A percentile compares a stretch with the other conserved stretches of the same genome.
Conservation (phyloP, 2,329 filamentous ascomycete genomes). For the Tolypocladium tropicale region DNA sequence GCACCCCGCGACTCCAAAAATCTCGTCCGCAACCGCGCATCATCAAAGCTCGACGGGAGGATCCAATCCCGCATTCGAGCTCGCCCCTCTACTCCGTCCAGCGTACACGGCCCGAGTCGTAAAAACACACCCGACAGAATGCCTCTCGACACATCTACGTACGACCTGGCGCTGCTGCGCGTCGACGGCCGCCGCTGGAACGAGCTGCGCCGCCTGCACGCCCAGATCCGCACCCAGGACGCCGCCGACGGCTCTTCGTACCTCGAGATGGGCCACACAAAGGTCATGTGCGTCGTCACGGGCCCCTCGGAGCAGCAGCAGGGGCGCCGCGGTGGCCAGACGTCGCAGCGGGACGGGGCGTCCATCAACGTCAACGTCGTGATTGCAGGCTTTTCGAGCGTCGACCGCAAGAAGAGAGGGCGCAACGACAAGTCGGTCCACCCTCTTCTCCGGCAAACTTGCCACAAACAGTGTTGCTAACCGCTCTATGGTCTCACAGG, state of each 20-base stretch:
- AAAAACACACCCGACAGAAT: slow-evolving; percentile 32
- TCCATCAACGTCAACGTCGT: slow-evolving; percentile 73
- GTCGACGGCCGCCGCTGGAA: slow-evolving; percentile 90
- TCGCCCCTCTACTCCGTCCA: not conserved
- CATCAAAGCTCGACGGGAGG: not conserved
- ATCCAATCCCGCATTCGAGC: not conserved
- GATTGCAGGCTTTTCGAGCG: slow-evolving; percentile 77
- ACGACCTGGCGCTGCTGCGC: slow-evolving; percentile 74
- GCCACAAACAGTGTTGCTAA: not conserved
- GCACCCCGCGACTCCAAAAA: not conserved
- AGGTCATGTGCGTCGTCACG: slow-evolving; percentile 85
- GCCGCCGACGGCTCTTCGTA: slow-evolving; percentile 89
- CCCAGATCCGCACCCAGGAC: slow-evolving; percentile 84
- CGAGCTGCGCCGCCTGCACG: slow-evolving; percentile 80
- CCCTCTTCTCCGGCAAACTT: not conserved
- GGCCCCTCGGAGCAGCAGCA: slow-evolving; percentile 63
- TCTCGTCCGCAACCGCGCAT: not conserved
- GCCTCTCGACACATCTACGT: slow-evolving; percentile 92
- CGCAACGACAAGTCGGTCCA: slow-evolving; percentile 64
- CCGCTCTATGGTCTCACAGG: slow-evolving; percentile 31
- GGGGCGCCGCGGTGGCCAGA: slow-evolving; percentile 27
- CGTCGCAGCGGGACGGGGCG: slow-evolving; percentile 31
- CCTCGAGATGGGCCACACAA: slow-evolving; percentile 95
- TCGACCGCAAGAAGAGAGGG: slow-evolving; percentile 69
- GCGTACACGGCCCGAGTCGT: not conserved